Evolutionary conservation across 805 yeast species (phyloP), one percentile per base, ranked within the genome.

Genomic region (Teunomyces pallodes): DNA sequence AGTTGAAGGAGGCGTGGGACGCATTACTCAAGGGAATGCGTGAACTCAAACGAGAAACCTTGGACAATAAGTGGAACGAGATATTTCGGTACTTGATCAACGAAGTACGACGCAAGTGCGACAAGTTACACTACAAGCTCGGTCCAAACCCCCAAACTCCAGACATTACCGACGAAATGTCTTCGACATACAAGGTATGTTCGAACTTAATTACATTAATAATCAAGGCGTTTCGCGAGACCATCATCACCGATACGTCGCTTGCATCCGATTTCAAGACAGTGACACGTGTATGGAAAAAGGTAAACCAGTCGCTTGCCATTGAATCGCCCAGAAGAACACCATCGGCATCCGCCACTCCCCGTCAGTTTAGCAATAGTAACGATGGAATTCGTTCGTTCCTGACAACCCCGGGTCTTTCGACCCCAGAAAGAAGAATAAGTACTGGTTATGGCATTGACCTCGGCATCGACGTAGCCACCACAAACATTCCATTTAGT

Each of bases 61-160:
- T 84, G 3, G 84, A 81, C 49, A 59, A 66, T 27, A 73, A 81
- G 57, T 84, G 89, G 88, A 65, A 70, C 52, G 74, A 74, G 20
- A 67, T 83, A 2, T 82, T 83, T 51, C 65, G 65, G 26, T 76
- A 70, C 49, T 58, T 83, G 45, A 67, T 80, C 39, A 60, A 66
- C 2, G 81, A 81, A 51, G 58, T 76, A 3, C 42, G 35, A 8
- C 28, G 8, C 17, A 55, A 54, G 42, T 62, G 67, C 43, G 53
- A 55, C 10, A 43, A 43, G 26, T 24, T 52, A 12, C n/a, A 41
- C n/a, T 8, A 31, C 20, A 46, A 36, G 14, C 14, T 13, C 43
- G 10, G 28, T 20, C 10, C 24, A 24, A 6, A 44, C 9, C 32
- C 28, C 14, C 16, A 26, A 13, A 4, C 57, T 55, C 48, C 57